Percentiles rank a stretch among this genome's conserved stretches.
Conservation (phyloP, 1,284 basidiomycete species). For the Apiotrichum laibachii region DNA sequence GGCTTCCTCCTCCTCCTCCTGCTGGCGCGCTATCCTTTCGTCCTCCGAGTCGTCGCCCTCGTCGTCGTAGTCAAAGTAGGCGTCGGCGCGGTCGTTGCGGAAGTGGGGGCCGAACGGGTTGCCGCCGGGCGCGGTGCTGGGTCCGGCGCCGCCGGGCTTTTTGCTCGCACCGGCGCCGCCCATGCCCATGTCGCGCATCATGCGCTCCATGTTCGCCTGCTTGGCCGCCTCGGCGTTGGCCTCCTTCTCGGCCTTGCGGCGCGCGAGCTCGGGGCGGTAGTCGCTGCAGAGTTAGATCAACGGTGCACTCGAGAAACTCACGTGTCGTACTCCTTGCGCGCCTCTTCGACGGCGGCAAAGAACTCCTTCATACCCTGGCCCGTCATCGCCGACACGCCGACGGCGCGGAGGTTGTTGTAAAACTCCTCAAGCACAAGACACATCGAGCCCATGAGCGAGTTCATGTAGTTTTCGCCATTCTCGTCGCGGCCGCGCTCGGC, state of each 20-base stretch:
- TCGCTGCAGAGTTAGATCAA: slow-evolving; percentile 58
- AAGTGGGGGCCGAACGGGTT: slow-evolving; percentile 52
- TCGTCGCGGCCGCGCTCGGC: slow-evolving; percentile 65
- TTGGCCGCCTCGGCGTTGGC: slow-evolving; percentile 65
- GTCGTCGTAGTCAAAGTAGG: slow-evolving; percentile 14
- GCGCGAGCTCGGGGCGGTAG: slow-evolving; percentile 85
- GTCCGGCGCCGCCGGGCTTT: slow-evolving; percentile 23
- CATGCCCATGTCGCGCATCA: slow-evolving; percentile 83
- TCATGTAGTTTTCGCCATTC: slow-evolving; percentile 96
- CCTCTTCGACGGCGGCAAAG: slow-evolving; percentile 83
- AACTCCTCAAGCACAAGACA: slow-evolving; percentile 97
- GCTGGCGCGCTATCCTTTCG: slow-evolving; percentile 53
- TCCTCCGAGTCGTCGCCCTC: slow-evolving; percentile 57
- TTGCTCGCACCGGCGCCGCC: slow-evolving; percentile 55
- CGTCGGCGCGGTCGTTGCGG: slow-evolving; percentile 47
- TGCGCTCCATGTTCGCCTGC: slow-evolving; percentile 67
- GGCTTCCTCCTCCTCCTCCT: slow-evolving; percentile 52
- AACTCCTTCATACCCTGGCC: slow-evolving; percentile 89
- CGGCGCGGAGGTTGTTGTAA: slow-evolving; percentile 91
- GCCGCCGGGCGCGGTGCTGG: slow-evolving; percentile 35
- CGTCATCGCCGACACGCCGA: slow-evolving; percentile 93
- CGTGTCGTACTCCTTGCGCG: slow-evolving; percentile 83
- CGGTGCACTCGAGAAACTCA: slow-evolving; percentile 49
- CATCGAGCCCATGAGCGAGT: slow-evolving; percentile 99
- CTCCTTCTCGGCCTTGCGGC: slow-evolving; percentile 57